A percentile compares a stretch with the other conserved stretches of the same genome.
These are phyloP conservation scores for Piper betle DNA, from an alignment of 164 flowering plant species.

Conservation along the genomic window DNA sequence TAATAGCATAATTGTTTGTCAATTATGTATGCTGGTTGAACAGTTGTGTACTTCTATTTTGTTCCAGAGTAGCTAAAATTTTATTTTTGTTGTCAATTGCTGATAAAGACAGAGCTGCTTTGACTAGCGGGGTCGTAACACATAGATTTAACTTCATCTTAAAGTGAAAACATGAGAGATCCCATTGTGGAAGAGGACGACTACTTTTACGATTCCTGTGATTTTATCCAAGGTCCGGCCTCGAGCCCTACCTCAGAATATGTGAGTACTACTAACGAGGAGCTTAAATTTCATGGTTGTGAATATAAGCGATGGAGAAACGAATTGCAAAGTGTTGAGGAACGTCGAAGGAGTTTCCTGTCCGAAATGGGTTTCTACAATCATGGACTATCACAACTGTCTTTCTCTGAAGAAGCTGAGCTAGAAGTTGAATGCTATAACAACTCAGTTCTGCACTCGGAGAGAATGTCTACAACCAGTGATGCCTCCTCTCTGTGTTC, in stretches of 20 bases:
- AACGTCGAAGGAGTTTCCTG: conserved; percentile 40
- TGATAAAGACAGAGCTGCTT: too few species aligned
- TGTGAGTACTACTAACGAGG: conserved; percentile 6
- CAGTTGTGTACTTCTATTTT: too few species aligned
- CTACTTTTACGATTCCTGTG: conserved; percentile 51
- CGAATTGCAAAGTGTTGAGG: conserved; percentile 43
- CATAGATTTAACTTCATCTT: conserved; percentile 18
- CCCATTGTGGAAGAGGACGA: conserved; percentile 33
- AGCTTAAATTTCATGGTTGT: conserved; percentile 11
- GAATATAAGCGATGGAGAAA: conserved; percentile 52
- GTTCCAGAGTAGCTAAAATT: too few species aligned
- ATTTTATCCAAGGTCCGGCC: conserved; percentile 11
- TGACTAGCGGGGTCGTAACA: conserved; percentile 20
- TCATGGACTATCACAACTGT: conserved; percentile 8
- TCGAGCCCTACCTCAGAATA: conserved; percentile 26
- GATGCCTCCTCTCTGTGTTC: not conserved
- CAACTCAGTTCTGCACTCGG: conserved; percentile 10
- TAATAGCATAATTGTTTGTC: too few species aligned
- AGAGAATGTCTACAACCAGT: conserved; percentile 13
- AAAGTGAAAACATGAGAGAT: conserved; percentile 32
- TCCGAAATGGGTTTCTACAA: conserved; percentile 38
- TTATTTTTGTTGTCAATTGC: too few species aligned
- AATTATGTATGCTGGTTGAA: too few species aligned
- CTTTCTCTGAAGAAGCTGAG: conserved; percentile 3
- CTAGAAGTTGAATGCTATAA: not conserved